Conservation (phyloP, 2,329 filamentous ascomycete genomes). For the Colletotrichum lupini region DNA sequence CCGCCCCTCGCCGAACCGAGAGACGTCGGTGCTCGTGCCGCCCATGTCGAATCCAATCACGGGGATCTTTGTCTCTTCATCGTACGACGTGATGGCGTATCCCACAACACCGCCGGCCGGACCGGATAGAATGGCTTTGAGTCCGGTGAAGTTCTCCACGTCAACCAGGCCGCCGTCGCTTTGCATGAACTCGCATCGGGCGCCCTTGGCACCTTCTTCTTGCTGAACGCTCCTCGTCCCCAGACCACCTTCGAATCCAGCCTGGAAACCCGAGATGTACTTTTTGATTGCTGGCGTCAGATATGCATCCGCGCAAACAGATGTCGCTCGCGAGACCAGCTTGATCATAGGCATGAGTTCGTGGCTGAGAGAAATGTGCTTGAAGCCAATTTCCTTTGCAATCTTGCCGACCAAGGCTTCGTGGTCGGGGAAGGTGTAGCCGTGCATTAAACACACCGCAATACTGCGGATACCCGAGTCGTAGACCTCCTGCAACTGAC, state of each 20-base stretch:
- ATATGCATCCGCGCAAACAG: constrained; percentile 83
- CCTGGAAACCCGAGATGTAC: constrained; percentile 79
- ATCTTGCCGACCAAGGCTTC: constrained; percentile 82
- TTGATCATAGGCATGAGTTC: constrained; percentile 89
- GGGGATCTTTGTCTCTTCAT: constrained; percentile 81
- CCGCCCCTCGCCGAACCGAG: constrained; percentile 83
- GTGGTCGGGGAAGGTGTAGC: constrained; percentile 90
- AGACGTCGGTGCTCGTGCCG: constrained; percentile 92
- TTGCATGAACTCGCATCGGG: constrained; percentile 95
- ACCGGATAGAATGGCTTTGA: constrained; percentile 87
- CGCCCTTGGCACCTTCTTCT: constrained; percentile 72
- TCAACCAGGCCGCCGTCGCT: constrained; percentile 81
- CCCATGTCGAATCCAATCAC: constrained; percentile 98
- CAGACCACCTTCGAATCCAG: constrained; percentile 83
- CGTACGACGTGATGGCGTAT: constrained; percentile 91
- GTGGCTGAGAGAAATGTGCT: constrained; percentile 84
- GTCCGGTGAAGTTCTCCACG: constrained; percentile 83
- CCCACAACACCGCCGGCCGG: constrained; percentile 95
- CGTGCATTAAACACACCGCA: constrained; percentile 91
- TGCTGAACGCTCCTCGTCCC: constrained; percentile 80
- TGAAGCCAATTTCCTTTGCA: constrained; percentile 83
- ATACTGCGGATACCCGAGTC: constrained; percentile 81
- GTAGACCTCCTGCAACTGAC: constrained; percentile 70
- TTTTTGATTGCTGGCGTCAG: constrained; percentile 82
- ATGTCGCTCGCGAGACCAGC: constrained; percentile 79